Evolutionary conservation across 768 basidiomycete species (phyloP), one percentile per base, ranked within the genome.

Genomic region (Harrya chromipes): DNA sequence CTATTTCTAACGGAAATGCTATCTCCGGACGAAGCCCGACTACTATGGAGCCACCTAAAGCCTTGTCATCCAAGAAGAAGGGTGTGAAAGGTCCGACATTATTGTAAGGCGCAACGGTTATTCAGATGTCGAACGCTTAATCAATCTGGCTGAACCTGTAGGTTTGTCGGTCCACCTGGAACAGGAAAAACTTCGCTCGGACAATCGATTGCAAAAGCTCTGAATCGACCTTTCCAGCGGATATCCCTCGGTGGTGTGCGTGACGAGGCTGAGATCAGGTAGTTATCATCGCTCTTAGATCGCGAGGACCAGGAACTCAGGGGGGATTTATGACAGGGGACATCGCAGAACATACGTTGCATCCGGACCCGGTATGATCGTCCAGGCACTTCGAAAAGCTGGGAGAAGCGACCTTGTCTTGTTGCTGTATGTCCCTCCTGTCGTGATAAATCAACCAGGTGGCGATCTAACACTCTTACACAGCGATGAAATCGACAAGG

Each of bases 181-280:
- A 87, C 85, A 0, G 93, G 91, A 29, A 94, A 95, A 70, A 97
- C 93, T 0, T 92, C 90, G 1, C 82, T 97, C 2, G 94, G 94
- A 0, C 86, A 88, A 57, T 91, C 88, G 0, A 80, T 97, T 24
- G 94, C 94, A 4, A 83, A 83, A 36, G 86, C 91, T 0, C 76
- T 97, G 9, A 77, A 79, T 21, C 74, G 93, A 38, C 91, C 92
- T 2, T 97, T 95, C 77, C 87, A 95, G 59, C 83, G 94, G 11
- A 94, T 97, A 54, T 87, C 90, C 1, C 77, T 97, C 0, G 94
- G 94, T 11, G 94, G 94, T 26, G 90, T 97, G 8, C 78, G 94
- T 3, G 94, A 97, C 59, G 94, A 97, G 67, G 94, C 90, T 0
- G 87, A 87, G 64, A 85, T 89, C 43, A 74, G 87, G 40, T 68